Base-by-base conservation (phyloP, 2,329 filamentous ascomycete species). In the Cylindrodendrum hubeiense region DNA sequence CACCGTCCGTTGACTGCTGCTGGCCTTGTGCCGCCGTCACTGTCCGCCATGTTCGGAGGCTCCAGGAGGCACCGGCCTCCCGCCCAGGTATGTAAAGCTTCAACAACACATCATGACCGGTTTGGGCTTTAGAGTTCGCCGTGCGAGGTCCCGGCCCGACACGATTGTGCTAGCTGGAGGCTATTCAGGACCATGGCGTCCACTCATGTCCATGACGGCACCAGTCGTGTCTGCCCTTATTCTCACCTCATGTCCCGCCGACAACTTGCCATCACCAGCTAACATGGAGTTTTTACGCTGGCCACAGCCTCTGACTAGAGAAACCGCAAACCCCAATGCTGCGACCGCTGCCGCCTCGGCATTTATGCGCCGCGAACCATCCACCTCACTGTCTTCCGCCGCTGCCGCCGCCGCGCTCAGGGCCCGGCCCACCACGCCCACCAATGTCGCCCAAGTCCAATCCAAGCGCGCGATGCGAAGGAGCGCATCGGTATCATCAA, bases 341-440 rank as follows among this genome's bases (percentile, higher is more conserved):
- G 89, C 94, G 59, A 90, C 92, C 50, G 94, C 94, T 61, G 94
- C 95, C 65, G 89, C 89, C 66, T 91, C 93, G 78, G 95, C 94
- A 63, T 97, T 95, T 80, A 86, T 91, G 76, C 90, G 88, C 72
- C 90, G 86, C 75, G 86, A 88, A 78, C 87, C 72, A 87, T 90
- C 72, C 87, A 54, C 44, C 52, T 89, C 89, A 63, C 85, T 97
- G 46, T 97, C 95, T 43, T 91, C 92, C 37, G 93, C 95, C 7
- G 95, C 95, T 13, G 95, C 95, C 7, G 94, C 94, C 17, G 90
- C 94, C 28, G 95, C 95, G 50, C 86, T 98, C 63, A 90, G 91
- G 76, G 92, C 91, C 49, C 89, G 92, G 71, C 91, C 93, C 10
- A 90, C 90, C 55, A 90, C 92, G 3, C 94, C 94, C 22, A 95